Percentiles rank a stretch among this genome's conserved stretches.
These are phyloP conservation scores for Murraya koenigii DNA, from an alignment of 345 rosid genomes.

Conservation along the genomic window DNA sequence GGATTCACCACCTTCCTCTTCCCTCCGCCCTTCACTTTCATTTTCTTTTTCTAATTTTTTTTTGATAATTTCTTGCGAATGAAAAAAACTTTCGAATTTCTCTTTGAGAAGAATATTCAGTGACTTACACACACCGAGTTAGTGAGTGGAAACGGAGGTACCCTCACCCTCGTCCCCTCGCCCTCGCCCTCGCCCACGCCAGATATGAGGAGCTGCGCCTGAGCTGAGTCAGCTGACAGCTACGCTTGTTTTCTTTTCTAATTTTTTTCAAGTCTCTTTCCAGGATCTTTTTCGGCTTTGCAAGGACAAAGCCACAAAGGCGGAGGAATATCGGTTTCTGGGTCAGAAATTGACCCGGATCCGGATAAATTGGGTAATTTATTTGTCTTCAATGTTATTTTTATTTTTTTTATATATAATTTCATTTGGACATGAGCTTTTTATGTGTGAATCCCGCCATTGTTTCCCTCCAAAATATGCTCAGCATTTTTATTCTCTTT, in stretches of 20 bases:
- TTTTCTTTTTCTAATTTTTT: not conserved
- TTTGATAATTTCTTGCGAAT: not conserved
- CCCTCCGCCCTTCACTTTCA: constrained; percentile 31
- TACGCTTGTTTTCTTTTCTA: not conserved
- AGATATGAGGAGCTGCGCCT: not conserved
- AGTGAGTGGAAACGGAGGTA: not conserved
- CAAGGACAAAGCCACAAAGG: too few species aligned
- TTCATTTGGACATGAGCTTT: not conserved
- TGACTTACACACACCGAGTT: not conserved
- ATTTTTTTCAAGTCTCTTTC: not conserved
- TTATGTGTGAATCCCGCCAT: constrained; percentile 4
- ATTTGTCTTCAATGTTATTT: not conserved
- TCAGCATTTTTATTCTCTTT: not conserved
- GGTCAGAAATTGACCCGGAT: not conserved
- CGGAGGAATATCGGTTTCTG: not conserved
- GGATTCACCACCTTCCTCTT: constrained; percentile 19
- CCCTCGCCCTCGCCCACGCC: not conserved
- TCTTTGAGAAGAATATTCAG: not conserved
- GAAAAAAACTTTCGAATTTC: not conserved
- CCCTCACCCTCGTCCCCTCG: not conserved
- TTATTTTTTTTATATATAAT: not conserved
- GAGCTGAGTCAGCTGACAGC: not conserved
- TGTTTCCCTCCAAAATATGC: not conserved
- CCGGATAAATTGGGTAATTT: not conserved
- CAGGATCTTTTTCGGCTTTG: not conserved